Evolutionary conservation across 768 basidiomycete genomes (phyloP).

Genomic region (Leucocoprinus leucothites): DNA sequence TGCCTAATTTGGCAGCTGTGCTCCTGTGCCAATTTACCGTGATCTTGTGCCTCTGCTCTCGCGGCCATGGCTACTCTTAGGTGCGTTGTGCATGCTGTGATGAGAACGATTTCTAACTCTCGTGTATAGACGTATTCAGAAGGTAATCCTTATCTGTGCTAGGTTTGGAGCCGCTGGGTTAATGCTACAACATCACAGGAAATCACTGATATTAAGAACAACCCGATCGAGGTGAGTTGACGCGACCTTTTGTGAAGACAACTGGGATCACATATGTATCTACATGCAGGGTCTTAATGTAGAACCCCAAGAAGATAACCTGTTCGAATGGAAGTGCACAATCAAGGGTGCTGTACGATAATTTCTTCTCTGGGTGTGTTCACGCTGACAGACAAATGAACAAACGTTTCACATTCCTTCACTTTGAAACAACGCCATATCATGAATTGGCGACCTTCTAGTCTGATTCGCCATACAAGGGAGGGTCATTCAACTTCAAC

Average conservation of each 20-base stretch:
- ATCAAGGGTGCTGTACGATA: constrained; percentile 69
- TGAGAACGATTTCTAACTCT: constrained; percentile 13
- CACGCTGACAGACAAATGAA: constrained; percentile 3
- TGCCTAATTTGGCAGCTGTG: constrained; percentile 7
- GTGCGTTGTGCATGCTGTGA: constrained; percentile 23
- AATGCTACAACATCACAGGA: constrained; percentile 44
- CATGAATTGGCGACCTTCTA: constrained; percentile 22
- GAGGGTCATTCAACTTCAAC: constrained; percentile 74
- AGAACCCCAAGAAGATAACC: constrained; percentile 64
- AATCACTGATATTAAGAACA: constrained; percentile 54
- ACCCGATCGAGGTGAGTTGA: constrained; percentile 58
- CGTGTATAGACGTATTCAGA: constrained; percentile 64
- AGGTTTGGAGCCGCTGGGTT: constrained; percentile 11
- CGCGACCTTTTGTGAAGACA: constrained; percentile 12
- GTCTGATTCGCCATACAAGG: constrained; percentile 81
- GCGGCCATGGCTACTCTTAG: constrained; percentile 37
- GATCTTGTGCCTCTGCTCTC: not conserved
- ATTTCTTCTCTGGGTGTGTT: not conserved
- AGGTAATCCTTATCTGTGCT: constrained; percentile 36
- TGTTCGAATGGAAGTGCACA: constrained; percentile 74
- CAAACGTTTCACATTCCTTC: not conserved
- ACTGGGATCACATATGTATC: constrained; percentile 9
- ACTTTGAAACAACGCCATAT: not conserved
- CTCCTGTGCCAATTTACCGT: not conserved
- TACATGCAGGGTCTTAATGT: constrained; percentile 54